Percentiles rank a stretch among this genome's conserved stretches.
phyloP scores from a whole-genome alignment of 2,329 filamentous ascomycete genomes.

The Penicillium sp. region DNA sequence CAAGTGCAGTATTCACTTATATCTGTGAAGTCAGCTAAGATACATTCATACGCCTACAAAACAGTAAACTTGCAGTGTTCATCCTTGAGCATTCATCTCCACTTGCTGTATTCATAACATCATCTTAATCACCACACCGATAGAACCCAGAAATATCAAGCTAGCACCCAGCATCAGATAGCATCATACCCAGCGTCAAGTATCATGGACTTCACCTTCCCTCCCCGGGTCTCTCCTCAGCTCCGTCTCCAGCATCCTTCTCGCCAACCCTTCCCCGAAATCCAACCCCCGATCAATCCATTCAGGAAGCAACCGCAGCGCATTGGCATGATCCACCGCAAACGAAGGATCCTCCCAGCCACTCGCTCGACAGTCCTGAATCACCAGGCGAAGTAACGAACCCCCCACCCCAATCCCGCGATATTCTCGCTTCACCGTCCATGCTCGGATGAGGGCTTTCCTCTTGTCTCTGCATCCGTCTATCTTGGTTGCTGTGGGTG shows the following conservation, averaged over 20 bases:
- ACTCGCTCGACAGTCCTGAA: conserved; percentile 67
- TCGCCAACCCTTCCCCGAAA: conserved; percentile 2
- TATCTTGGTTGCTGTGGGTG: not conserved
- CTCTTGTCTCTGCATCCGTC: conserved; percentile 17
- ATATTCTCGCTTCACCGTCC: conserved; percentile 75
- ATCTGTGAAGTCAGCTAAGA: too few species aligned
- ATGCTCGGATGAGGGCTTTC: conserved; percentile 68
- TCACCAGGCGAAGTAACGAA: conserved; percentile 73
- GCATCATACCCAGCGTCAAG: too few species aligned
- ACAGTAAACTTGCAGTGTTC: too few species aligned
- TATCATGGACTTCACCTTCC: too few species aligned
- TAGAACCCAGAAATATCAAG: too few species aligned
- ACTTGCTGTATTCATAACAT: too few species aligned
- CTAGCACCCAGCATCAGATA: too few species aligned
- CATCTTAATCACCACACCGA: too few species aligned
- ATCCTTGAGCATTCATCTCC: too few species aligned
- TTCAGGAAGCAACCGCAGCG: conserved; percentile 63
- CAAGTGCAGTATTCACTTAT: too few species aligned
- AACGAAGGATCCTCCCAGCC: conserved; percentile 73
- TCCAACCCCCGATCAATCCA: conserved; percentile 2
- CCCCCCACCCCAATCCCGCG: conserved; percentile 72
- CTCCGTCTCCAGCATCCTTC: not conserved
- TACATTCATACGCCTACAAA: too few species aligned
- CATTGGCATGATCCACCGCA: conserved; percentile 77
- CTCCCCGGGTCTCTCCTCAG: not conserved